These are phyloP conservation scores for Polychaeton citri DNA, from an alignment of 2,329 filamentous ascomycete genomes.

Conservation along the genomic window DNA sequence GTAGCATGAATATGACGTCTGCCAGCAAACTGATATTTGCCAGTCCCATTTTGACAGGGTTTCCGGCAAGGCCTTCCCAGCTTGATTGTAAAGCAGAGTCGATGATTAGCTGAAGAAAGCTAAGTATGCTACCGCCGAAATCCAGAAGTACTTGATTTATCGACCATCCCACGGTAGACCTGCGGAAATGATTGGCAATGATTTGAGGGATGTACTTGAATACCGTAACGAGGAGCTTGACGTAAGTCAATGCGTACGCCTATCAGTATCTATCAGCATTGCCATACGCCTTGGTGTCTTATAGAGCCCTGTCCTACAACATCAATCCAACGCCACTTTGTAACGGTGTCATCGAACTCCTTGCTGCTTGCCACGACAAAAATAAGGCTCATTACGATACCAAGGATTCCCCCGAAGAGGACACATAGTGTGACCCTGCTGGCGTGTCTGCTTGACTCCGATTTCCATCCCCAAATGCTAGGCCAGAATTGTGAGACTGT, in stretches of 20 bases:
- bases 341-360: background rate
- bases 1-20: conserved; percentile 71
- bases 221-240: conserved; percentile 78
- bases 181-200: conserved; percentile 67
- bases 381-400: conserved; percentile 34
- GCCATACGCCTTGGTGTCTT: conserved; percentile 28
- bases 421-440: conserved; percentile 55
- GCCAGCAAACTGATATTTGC: conserved; percentile 79
- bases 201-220: conserved; percentile 90
- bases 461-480: conserved; percentile 61
- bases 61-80: conserved; percentile 83
- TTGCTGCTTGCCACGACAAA: conserved; percentile 23
- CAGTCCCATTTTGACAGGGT: conserved; percentile 79
- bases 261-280: conserved; percentile 17
- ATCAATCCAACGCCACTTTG: conserved; percentile 50
- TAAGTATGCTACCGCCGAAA: conserved; percentile 66
- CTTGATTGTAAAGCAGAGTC: conserved; percentile 75
- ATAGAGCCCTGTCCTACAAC: conserved; percentile 34
- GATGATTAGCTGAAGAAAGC: conserved; percentile 66
- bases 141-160: conserved; percentile 78
- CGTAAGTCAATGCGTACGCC: conserved; percentile 63
- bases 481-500: conserved; percentile 67
- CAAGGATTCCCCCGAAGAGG: conserved; percentile 53
- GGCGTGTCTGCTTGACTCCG: conserved; percentile 34
- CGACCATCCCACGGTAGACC: conserved; percentile 71